These are phyloP conservation scores for Prunella vulgaris DNA, from an alignment of 257 asterid species.

Conservation along the genomic window DNA sequence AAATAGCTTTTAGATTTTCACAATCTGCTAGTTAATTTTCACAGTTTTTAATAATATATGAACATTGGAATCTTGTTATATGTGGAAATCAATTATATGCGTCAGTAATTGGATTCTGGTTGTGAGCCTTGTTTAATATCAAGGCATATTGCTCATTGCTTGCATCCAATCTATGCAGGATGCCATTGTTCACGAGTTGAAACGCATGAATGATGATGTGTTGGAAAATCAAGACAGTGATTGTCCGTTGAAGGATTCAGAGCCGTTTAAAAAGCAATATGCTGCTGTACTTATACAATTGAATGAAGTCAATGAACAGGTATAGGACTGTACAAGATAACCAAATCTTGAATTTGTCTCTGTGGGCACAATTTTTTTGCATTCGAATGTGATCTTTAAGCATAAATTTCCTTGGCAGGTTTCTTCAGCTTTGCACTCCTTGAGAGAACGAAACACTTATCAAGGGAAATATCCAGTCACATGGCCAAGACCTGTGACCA, in stretches of 20 bases:
- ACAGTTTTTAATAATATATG: background rate
- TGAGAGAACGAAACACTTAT: slow-evolving; percentile 77
- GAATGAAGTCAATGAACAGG: slow-evolving; percentile 72
- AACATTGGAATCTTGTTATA: background rate
- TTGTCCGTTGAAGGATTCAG: slow-evolving; percentile 67
- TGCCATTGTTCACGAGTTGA: slow-evolving; percentile 73
- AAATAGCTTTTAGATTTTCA: background rate
- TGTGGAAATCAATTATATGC: background rate
- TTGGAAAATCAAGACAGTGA: slow-evolving; percentile 52
- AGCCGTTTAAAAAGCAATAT: slow-evolving; percentile 76
- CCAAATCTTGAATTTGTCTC: slow-evolving; percentile 8
- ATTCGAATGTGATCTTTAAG: background rate
- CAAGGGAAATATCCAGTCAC: slow-evolving; percentile 46
- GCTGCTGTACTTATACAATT: slow-evolving; percentile 73
- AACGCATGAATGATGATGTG: slow-evolving; percentile 83
- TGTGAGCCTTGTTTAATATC: background rate
- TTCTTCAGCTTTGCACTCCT: slow-evolving; percentile 49
- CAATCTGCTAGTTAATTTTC: background rate
- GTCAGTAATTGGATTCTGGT: slow-evolving; percentile 6
- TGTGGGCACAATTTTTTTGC: slow-evolving; percentile 7
- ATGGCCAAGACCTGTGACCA: slow-evolving; percentile 40
- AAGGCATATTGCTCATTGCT: slow-evolving; percentile 20
- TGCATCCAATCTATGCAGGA: slow-evolving; percentile 51
- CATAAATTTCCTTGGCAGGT: slow-evolving; percentile 45
- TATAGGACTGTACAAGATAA: slow-evolving; percentile 21